A percentile compares a stretch with the other conserved stretches of the same genome.
Conservation (phyloP, 2,329 filamentous ascomycete species). For the Ciborinia camelliae region DNA sequence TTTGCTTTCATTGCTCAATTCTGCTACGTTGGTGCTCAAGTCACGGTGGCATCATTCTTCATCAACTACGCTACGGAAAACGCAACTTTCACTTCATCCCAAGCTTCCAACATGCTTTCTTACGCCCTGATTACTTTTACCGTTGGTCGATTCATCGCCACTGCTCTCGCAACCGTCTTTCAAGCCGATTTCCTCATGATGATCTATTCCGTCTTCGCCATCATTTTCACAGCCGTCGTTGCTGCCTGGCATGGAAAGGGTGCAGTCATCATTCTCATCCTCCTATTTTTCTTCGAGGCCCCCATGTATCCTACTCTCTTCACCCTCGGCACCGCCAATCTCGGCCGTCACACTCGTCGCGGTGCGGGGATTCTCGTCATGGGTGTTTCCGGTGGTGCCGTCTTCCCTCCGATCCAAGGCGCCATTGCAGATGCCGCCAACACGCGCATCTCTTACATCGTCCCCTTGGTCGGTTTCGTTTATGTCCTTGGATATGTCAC, state of each 20-base stretch:
- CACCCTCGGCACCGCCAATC: constrained; percentile 69
- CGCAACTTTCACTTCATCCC: constrained; percentile 47
- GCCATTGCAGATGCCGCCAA: constrained; percentile 55
- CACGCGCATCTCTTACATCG: constrained; percentile 44
- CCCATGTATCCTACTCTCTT: constrained; percentile 82
- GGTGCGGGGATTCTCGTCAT: constrained; percentile 69
- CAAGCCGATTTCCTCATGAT: constrained; percentile 53
- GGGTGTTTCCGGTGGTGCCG: constrained; percentile 69
- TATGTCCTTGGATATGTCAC: constrained; percentile 39
- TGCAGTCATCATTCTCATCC: constrained; percentile 60
- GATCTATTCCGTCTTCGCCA: constrained; percentile 57
- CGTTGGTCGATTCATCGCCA: constrained; percentile 66
- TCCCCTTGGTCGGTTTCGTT: constrained; percentile 44
- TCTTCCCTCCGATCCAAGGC: constrained; percentile 69
- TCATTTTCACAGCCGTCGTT: constrained; percentile 41
- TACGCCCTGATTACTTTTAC: constrained; percentile 73
- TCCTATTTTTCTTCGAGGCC: constrained; percentile 74
- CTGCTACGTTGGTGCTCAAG: constrained; percentile 72
- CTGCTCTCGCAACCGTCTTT: constrained; percentile 44
- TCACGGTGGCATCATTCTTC: constrained; percentile 64
- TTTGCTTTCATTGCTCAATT: constrained; percentile 75
- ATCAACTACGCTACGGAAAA: constrained; percentile 70
- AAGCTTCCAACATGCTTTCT: constrained; percentile 65
- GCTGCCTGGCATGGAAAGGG: constrained; percentile 39
- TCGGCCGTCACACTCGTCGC: constrained; percentile 74